Conservation (phyloP, 176 grass and related monocot genomes). For the Avena sativa region DNA sequence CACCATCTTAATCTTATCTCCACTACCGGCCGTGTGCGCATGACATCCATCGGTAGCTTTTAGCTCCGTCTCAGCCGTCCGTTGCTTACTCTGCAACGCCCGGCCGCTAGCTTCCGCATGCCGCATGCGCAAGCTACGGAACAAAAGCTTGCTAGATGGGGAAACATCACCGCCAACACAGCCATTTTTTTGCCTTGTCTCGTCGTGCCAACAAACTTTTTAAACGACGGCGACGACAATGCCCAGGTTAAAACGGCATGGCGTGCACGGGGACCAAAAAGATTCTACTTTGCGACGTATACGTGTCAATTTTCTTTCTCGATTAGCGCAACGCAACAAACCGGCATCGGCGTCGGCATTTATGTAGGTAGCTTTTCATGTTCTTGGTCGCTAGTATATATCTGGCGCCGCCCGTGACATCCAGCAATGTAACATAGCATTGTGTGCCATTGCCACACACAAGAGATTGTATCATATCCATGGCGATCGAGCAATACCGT, state of each 20-base stretch:
- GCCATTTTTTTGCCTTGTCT: constrained; percentile 15
- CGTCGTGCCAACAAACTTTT: not conserved
- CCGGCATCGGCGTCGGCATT: not conserved
- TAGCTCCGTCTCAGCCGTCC: not conserved
- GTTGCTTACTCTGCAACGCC: too few relatives aligned
- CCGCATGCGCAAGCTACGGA: not conserved
- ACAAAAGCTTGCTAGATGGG: constrained; percentile 1
- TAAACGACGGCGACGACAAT: not conserved
- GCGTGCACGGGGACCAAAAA: not conserved
- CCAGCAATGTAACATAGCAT: not conserved
- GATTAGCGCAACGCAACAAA: not conserved
- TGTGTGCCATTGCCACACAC: not conserved
- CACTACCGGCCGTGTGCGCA: not conserved
- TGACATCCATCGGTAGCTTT: not conserved
- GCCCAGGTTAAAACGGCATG: not conserved
- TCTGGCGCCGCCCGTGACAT: not conserved
- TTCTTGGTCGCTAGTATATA: not conserved
- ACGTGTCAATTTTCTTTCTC: not conserved
- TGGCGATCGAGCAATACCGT: not conserved
- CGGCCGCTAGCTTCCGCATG: too few relatives aligned
- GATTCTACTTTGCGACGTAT: not conserved
- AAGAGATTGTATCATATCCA: not conserved
- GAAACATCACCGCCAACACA: not conserved
- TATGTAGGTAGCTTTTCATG: not conserved
- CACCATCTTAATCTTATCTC: not conserved